Evolutionary conservation across 2,329 filamentous ascomycete genomes (phyloP), one percentile per base, ranked within the genome.

Genomic region (Coniella vitis): DNA sequence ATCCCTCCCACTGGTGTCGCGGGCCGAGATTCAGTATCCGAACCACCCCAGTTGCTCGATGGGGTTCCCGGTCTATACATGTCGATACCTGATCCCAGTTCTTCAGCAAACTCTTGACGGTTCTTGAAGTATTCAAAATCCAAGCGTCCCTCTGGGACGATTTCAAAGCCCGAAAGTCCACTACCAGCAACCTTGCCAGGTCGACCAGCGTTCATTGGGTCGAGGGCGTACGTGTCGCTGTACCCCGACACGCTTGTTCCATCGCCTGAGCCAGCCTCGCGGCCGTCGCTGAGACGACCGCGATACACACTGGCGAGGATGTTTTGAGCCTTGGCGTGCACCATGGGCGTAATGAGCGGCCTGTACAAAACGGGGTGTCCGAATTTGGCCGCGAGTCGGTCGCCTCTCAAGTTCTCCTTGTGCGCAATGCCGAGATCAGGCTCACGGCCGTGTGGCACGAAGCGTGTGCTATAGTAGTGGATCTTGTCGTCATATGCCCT

Each of bases 81-180:
- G 53, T 86, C 84, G 20, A 71, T 68, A 2, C 75, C 66, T 13
- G 70, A 74, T 3, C 84, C 85, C 54, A 79, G 84, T 7, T 93
- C 87, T 10, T 90, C 84, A 1, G 83, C 82, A 67, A 97, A 96
- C 57, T 96, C 91, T 2, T 87, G 79, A 1, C 89, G 78, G 65
- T 95, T 85, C 67, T 95, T 96, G 74, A 84, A 97, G 68, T 89
- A 91, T 53, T 89, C 83, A 62, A 94, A 95, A 63, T 95, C 90
- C 65, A 95, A 83, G 42, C 89, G 82, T 47, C 78, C 78, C 59
- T 97, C 91, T 0, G 87, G 83, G 0, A 97, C 90, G 50, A 95
- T 82, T 66, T 97, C 91, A 65, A 96, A 96, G 0, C 89, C 88
- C 0, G 84, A 81, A 4, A 86, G 59, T 12, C 60, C 55, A 7